These are phyloP conservation scores for Avena sativa DNA, from an alignment of 176 grass and related monocot genomes.

Conservation along the genomic window DNA sequence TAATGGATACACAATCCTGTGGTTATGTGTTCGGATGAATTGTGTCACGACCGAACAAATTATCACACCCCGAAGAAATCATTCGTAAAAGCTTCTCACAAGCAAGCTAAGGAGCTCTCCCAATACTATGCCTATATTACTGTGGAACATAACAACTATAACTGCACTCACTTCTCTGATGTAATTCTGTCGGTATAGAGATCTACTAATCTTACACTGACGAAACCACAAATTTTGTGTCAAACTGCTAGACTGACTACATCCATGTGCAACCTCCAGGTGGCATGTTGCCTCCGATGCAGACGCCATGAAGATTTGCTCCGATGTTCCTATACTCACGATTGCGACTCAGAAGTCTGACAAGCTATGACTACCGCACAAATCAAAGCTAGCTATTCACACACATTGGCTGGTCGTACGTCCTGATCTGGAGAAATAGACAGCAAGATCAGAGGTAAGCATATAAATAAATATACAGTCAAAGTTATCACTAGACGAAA, in stretches of 20 bases:
- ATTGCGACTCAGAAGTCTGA: background rate
- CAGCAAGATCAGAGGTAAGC: background rate
- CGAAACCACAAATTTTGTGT: background rate
- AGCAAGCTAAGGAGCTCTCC: background rate
- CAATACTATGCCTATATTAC: background rate
- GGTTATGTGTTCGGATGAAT: background rate
- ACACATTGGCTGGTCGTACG: background rate
- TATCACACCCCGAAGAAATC: background rate
- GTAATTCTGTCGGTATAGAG: background rate
- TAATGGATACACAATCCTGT: background rate
- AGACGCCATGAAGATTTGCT: background rate
- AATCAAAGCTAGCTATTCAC: constrained; percentile 36
- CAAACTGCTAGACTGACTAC: constrained; percentile 36
- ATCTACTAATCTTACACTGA: constrained; percentile 1
- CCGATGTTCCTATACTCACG: background rate
- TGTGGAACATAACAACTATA: background rate
- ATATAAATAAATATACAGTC: background rate
- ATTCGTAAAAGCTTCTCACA: constrained; percentile 14
- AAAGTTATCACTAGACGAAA: background rate
- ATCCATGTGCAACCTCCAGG: constrained; percentile 33
- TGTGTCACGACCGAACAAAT: constrained; percentile 12
- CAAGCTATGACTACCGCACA: constrained; percentile 1
- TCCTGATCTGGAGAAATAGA: constrained; percentile 20
- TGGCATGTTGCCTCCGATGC: background rate
- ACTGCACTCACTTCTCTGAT: background rate